These are phyloP conservation scores for Fusarium protoensiforme DNA, from an alignment of 2,329 filamentous ascomycete genomes.

Conservation along the genomic window DNA sequence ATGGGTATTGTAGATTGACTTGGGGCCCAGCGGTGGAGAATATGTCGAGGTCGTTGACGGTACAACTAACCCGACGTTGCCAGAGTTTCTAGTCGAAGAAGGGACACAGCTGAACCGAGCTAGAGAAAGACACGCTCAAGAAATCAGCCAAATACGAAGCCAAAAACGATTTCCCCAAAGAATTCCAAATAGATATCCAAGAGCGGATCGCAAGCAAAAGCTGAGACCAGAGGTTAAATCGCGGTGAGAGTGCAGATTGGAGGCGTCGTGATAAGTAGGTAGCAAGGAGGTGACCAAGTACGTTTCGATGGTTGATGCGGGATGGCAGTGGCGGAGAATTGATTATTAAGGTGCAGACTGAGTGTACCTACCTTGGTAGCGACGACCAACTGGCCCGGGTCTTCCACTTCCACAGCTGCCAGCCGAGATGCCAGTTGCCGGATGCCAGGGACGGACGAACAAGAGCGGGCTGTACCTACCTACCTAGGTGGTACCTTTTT, in stretches of 20 bases:
- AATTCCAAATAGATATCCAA: conserved; percentile 6
- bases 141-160: neutral
- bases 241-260: neutral
- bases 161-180: neutral
- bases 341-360: neutral
- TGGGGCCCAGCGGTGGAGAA: conserved; percentile 4
- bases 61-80: neutral
- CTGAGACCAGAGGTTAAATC: neutral
- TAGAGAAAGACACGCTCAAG: neutral
- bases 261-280: neutral
- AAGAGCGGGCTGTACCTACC: neutral
- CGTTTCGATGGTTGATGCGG: neutral
- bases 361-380: neutral
- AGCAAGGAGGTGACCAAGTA: neutral
- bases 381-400: neutral
- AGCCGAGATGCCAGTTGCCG: neutral
- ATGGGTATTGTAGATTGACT: neutral
- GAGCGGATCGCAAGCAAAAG: neutral
- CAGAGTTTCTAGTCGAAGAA: neutral
- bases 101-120: conserved; percentile 4
- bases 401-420: neutral
- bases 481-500: neutral
- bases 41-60: conserved; percentile 8
- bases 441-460: neutral
- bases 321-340: neutral